phyloP scores from a whole-genome alignment of 2,329 filamentous ascomycete species.

The Parastagonospora nodorum region DNA sequence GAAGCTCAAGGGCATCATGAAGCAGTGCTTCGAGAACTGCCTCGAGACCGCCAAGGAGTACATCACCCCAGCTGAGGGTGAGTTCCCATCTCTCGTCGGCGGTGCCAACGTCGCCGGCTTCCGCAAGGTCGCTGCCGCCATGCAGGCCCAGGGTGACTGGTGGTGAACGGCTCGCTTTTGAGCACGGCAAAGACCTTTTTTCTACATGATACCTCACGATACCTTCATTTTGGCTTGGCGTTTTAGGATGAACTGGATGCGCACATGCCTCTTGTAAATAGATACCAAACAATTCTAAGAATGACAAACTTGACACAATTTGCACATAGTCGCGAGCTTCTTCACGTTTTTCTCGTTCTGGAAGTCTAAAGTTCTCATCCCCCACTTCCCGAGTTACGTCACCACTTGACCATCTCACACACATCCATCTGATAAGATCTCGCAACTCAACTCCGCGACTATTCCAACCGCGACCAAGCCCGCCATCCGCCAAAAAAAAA shows the following conservation, averaged over 20 bases:
- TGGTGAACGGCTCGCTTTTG: constrained; percentile 51
- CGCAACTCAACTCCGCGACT: too few relatives aligned
- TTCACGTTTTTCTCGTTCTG: too few relatives aligned
- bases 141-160: constrained; percentile 98
- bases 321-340: not conserved
- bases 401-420: too few relatives aligned
- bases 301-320: constrained; percentile 5
- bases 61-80: constrained; percentile 75
- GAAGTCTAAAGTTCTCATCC: too few relatives aligned
- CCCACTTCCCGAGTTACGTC: too few relatives aligned
- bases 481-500: constrained; percentile 2
- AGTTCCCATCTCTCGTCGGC: constrained; percentile 87
- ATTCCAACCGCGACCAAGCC: not conserved
- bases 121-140: constrained; percentile 91
- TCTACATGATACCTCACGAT: constrained; percentile 35
- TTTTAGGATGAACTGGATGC: constrained; percentile 8
- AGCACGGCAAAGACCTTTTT: constrained; percentile 8
- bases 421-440: too few relatives aligned
- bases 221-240: constrained; percentile 22
- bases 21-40: constrained; percentile 87
- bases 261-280: constrained; percentile 19
- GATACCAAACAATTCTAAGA: constrained; percentile 23
- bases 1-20: constrained; percentile 94
- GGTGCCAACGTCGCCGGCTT: constrained; percentile 98
- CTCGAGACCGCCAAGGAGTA: constrained; percentile 89